Evolutionary conservation across 768 basidiomycete genomes (phyloP), one percentile per base, ranked within the genome.

Genomic region (Amanita polypyramis): DNA sequence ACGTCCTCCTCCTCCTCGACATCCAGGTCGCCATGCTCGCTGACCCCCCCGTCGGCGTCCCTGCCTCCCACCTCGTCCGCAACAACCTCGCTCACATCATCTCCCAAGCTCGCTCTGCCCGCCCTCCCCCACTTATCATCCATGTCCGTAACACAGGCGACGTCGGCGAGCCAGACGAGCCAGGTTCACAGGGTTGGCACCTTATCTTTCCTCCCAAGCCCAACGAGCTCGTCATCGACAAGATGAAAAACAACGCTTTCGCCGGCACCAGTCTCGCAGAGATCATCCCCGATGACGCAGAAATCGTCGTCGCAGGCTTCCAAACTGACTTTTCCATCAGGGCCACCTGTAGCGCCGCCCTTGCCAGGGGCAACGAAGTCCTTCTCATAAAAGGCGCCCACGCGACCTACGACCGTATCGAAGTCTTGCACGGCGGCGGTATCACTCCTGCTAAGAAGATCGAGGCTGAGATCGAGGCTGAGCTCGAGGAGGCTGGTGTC

Each of bases 221-320:
- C 0, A 56, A 67, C 55, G 82, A 85, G 58, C 58, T 63, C 43
- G 66, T 82, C 44, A 54, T 85, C 39, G 81, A 85, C 64, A 85
- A 84, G 65, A 64, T 65, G 42, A 80, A 80, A 65, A 82, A 79
- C 65, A 83, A 85, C 54, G 80, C 82, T 21, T 86, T 85, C 53
- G 68, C 73, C 0, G 78, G 78, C 9, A 85, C 82, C 15, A 52
- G 45, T 9, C 67, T 86, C 3, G 71, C 62, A 6, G 67, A 72
- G 2, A 56, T 79, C 36, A 64, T 86, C 30, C 68, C 72, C 0
- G 45, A 57, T 2, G 70, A 75, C 25, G 80, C 80, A 11, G 76
- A 82, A 66, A 69, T 85, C 43, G 70, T 85, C 43, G 70, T 85
- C 43, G 75, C 75, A 14, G 83, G 83, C 11, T 72, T 82, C 59